Conservation (phyloP, 2,329 filamentous ascomycete species). For the Hymenoscyphus salicellus region DNA sequence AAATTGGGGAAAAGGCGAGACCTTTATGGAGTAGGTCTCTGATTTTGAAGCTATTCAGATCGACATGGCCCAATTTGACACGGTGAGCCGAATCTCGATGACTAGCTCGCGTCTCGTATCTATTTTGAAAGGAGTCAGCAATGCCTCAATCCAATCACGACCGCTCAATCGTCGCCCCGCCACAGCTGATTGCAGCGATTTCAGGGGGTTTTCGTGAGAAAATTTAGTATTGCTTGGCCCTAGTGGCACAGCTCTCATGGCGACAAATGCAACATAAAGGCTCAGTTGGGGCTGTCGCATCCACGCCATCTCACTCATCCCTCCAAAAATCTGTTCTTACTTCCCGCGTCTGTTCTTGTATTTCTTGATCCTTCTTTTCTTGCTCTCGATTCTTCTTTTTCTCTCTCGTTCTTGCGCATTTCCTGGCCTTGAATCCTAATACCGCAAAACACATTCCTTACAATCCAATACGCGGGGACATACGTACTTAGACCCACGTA, state of each 20-base stretch:
- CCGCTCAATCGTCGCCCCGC: not conserved
- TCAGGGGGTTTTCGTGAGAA: not conserved
- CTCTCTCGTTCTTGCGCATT: not conserved
- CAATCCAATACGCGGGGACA: not conserved
- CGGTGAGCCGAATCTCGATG: not conserved
- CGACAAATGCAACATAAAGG: conserved; percentile 4
- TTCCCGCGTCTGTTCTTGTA: not conserved
- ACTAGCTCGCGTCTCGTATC: not conserved
- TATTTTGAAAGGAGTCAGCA: not conserved
- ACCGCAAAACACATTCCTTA: conserved; percentile 2
- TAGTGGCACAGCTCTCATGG: conserved; percentile 2
- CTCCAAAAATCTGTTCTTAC: not conserved
- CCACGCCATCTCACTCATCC: not conserved
- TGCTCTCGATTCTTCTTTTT: not conserved
- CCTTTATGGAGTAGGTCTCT: not conserved
- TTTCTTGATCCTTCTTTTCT: not conserved
- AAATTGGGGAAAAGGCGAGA: not conserved
- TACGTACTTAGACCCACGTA: not conserved
- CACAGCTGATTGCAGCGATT: not conserved
- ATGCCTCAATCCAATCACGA: not conserved
- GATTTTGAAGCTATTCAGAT: conserved; percentile 2
- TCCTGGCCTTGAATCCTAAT: not conserved
- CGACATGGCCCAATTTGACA: not conserved
- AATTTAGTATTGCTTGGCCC: conserved; percentile 1
- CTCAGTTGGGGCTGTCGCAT: not conserved